A percentile compares a stretch with the other conserved stretches of the same genome.
Evolutionary conservation across 1,139 yeast genomes (phyloP).

Genomic region (Diutina sp.): DNA sequence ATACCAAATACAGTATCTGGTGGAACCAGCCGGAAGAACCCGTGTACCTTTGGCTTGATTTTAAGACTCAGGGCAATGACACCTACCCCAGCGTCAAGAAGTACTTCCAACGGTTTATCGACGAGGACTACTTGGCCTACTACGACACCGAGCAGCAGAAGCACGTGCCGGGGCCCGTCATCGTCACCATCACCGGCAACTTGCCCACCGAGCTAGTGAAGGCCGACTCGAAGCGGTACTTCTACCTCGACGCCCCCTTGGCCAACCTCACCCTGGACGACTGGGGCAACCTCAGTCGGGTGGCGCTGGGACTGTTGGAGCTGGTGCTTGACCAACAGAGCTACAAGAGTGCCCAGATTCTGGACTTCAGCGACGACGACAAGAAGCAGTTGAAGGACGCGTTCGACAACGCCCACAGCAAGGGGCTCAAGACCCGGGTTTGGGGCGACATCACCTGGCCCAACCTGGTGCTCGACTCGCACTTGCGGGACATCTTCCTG

Average conservation of each 20-base stretch:
- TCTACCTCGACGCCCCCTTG: conserved; percentile 28
- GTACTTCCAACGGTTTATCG: conserved; percentile 19
- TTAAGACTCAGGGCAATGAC: conserved; percentile 22
- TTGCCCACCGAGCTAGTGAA: conserved; percentile 19
- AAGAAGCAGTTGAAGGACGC: conserved; percentile 9
- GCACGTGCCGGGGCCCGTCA: conserved; percentile 22
- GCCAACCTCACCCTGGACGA: conserved; percentile 12
- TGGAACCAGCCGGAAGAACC: conserved; percentile 28
- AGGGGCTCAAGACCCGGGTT: conserved; percentile 24
- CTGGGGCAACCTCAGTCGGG: conserved; percentile 16
- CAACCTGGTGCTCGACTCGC: conserved; percentile 14
- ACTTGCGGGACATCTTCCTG: conserved; percentile 14
- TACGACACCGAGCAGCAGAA: conserved; percentile 15
- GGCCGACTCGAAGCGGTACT: conserved; percentile 16
- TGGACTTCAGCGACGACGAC: conserved; percentile 12
- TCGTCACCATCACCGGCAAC: conserved; percentile 29
- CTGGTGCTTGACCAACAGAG: conserved; percentile 17
- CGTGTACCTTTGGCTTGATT: conserved; percentile 29
- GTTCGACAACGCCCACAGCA: conserved; percentile 21
- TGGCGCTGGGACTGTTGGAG: conserved; percentile 24
- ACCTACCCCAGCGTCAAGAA: conserved; percentile 20
- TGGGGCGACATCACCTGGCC: conserved; percentile 37
- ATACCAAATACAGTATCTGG: conserved; percentile 18
- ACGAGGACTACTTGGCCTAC: conserved; percentile 19
- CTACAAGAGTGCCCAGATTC: conserved; percentile 5